phyloP scores from a whole-genome alignment of 169 alveolate genomes.

The Plasmodium gonderi region DNA sequence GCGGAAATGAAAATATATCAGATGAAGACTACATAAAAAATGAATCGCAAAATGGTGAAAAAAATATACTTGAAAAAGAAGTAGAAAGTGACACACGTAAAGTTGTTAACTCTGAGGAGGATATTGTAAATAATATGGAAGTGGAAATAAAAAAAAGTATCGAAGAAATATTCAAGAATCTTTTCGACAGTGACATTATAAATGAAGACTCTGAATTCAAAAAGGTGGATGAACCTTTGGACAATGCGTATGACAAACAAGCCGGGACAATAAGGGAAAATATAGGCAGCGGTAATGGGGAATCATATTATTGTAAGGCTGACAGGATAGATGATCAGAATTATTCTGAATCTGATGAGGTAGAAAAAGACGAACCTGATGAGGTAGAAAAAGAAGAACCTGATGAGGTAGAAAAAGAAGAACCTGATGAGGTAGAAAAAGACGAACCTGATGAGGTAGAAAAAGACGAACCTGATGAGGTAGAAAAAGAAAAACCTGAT shows the following conservation, averaged over 20 bases:
- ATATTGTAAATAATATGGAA: constrained; percentile 24
- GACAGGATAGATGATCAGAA: background rate
- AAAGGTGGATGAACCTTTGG: background rate
- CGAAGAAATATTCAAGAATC: constrained; percentile 9
- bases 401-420: background rate
- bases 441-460: background rate
- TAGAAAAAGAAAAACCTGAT: background rate
- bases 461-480: background rate
- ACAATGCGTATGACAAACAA: too few relatives aligned
- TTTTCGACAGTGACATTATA: background rate
- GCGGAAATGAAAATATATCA: background rate
- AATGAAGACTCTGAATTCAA: background rate
- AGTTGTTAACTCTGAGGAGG: constrained; percentile 21
- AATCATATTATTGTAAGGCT: too few relatives aligned
- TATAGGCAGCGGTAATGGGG: background rate
- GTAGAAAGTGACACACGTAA: background rate
- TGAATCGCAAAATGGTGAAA: background rate
- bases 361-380: background rate
- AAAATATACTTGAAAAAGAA: background rate
- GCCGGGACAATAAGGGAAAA: background rate
- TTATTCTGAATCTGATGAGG: background rate
- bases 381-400: background rate
- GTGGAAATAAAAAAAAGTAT: constrained; percentile 51
- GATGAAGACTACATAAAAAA: background rate
- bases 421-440: background rate